These are phyloP conservation scores for Rhynchosporium secalis DNA, from an alignment of 2,329 filamentous ascomycete species.

Conservation along the genomic window DNA sequence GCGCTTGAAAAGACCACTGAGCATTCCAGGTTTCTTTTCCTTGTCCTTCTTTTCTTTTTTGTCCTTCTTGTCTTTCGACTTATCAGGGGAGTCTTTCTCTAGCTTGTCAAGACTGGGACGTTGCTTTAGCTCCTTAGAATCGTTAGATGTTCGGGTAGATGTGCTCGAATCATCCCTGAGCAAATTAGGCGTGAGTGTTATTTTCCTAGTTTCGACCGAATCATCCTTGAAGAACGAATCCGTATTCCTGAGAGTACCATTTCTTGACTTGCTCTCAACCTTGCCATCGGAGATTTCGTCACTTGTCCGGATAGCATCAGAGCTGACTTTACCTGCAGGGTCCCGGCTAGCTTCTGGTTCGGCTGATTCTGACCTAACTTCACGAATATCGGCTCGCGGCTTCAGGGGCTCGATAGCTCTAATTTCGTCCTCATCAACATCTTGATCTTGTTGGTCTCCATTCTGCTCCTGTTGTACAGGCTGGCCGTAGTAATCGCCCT, in stretches of 20 bases:
- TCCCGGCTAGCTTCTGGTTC: conserved; percentile 28
- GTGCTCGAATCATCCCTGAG: conserved; percentile 72
- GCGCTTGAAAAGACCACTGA: conserved; percentile 57
- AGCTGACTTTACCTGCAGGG: conserved; percentile 32
- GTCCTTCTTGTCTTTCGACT: conserved; percentile 67
- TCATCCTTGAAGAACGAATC: conserved; percentile 99
- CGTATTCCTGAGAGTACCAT: conserved; percentile 84
- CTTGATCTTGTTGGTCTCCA: conserved; percentile 32
- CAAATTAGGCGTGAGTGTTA: conserved; percentile 90
- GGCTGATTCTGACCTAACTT: conserved; percentile 32
- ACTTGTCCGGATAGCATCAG: conserved; percentile 52
- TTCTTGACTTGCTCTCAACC: conserved; percentile 65
- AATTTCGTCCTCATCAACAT: conserved; percentile 42
- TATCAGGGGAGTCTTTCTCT: conserved; percentile 68
- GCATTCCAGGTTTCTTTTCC: conserved; percentile 57
- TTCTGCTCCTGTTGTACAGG: conserved; percentile 46
- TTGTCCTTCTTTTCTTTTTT: conserved; percentile 60
- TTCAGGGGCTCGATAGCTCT: conserved; percentile 42
- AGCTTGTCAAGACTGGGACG: conserved; percentile 73
- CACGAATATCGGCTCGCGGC: conserved; percentile 43
- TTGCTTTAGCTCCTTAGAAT: conserved; percentile 53
- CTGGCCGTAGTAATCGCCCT: conserved; percentile 49
- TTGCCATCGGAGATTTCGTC: conserved; percentile 67
- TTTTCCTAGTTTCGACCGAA: conserved; percentile 92
- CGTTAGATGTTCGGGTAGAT: conserved; percentile 44